These are phyloP conservation scores for Leersia perrieri DNA, from an alignment of 176 grass and related monocot genomes.

Conservation along the genomic window DNA sequence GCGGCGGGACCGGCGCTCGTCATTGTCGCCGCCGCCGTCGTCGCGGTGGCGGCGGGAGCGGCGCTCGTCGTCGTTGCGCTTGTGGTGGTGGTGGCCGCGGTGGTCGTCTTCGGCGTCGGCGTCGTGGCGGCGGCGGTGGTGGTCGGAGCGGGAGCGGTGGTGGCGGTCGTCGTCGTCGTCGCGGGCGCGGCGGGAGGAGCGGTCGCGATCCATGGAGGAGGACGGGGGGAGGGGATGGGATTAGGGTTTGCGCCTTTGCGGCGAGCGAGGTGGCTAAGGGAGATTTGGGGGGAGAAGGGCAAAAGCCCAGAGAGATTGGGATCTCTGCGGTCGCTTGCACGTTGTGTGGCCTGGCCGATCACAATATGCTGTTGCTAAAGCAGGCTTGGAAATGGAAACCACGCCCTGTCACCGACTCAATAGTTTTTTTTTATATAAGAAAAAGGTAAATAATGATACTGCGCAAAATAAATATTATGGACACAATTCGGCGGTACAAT, in stretches of 20 bases:
- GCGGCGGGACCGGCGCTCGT: neutral
- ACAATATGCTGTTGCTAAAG: too few species aligned
- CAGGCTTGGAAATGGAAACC: too few species aligned
- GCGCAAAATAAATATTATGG: too few species aligned
- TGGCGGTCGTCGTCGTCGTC: conserved; percentile 29
- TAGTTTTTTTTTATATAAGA: too few species aligned
- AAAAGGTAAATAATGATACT: too few species aligned
- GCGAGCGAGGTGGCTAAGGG: neutral
- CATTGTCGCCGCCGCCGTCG: conserved; percentile 5
- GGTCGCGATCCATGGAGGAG: conserved; percentile 54
- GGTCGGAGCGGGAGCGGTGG: too few species aligned
- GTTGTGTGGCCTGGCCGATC: neutral
- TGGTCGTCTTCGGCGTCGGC: neutral
- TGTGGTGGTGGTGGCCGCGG: neutral
- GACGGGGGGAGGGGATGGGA: neutral
- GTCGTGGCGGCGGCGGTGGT: conserved; percentile 15
- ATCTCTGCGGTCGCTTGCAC: neutral
- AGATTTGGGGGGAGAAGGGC: neutral
- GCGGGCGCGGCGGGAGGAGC: conserved; percentile 36
- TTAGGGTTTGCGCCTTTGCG: conserved; percentile 47
- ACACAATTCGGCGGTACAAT: too few species aligned
- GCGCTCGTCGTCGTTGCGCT: neutral
- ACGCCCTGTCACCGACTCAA: too few species aligned
- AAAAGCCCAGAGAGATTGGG: neutral
- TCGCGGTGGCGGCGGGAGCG: neutral